phyloP scores from a whole-genome alignment of 768 basidiomycete genomes.

The Collybia mongolica region DNA sequence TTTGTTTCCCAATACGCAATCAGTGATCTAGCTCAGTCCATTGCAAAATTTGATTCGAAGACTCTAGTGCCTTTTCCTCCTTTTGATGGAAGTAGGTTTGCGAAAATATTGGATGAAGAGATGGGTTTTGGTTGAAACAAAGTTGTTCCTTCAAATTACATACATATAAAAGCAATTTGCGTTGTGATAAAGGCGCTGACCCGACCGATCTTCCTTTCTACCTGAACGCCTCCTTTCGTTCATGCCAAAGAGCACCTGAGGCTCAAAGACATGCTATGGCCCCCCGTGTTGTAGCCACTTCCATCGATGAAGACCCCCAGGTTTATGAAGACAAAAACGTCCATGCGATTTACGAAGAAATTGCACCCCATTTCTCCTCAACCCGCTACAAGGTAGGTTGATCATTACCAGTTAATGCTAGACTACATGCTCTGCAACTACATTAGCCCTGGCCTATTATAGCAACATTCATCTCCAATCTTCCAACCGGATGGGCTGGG shows the following conservation, averaged over 20 bases:
- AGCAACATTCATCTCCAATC: conserved; percentile 63
- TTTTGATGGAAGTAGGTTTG: conserved; percentile 67
- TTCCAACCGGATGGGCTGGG: conserved; percentile 80
- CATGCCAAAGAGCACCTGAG: conserved; percentile 3
- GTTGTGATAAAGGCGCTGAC: too few relatives aligned
- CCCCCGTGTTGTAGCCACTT: conserved; percentile 34
- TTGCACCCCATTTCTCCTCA: conserved; percentile 84
- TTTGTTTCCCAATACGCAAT: background rate
- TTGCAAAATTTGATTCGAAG: conserved; percentile 45
- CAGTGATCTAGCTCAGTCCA: conserved; percentile 56
- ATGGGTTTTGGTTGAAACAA: conserved; percentile 59
- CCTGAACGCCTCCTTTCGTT: background rate
- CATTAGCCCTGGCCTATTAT: conserved; percentile 89
- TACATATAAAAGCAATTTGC: background rate
- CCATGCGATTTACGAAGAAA: conserved; percentile 80
- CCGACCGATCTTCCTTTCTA: too few relatives aligned
- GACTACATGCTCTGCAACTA: background rate
- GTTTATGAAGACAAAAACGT: conserved; percentile 75
- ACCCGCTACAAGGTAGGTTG: conserved; percentile 80
- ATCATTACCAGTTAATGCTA: background rate
- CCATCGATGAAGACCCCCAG: conserved; percentile 48
- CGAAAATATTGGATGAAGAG: conserved; percentile 67
- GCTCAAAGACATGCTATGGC: conserved; percentile 7
- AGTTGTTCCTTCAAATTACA: background rate
- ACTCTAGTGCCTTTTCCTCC: conserved; percentile 59